Evolutionary conservation across 345 rosid species (phyloP).

Genomic region (Cardamine occulta): DNA sequence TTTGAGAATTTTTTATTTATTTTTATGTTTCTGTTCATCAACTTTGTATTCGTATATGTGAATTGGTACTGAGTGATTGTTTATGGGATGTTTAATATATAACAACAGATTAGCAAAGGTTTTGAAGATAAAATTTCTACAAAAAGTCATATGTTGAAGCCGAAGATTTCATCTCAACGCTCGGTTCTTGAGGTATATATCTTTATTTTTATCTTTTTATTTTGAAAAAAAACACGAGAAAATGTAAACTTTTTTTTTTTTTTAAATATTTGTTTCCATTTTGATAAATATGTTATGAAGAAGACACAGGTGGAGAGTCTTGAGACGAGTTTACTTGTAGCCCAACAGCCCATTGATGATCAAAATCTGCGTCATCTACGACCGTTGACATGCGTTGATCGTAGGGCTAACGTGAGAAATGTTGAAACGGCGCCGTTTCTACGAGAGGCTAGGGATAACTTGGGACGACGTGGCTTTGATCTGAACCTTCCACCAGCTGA

Average conservation of each 20-base stretch:
- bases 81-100: not conserved
- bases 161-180: not conserved
- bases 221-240: not conserved
- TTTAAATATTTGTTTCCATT: slow-evolving; percentile 12
- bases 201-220: not conserved
- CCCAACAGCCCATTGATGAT: slow-evolving; percentile 31
- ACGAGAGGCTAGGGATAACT: not conserved
- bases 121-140: slow-evolving; percentile 3
- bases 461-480: slow-evolving; percentile 26
- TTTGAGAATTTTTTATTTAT: not conserved
- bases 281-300: slow-evolving; percentile 11
- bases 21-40: not conserved
- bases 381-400: slow-evolving; percentile 31
- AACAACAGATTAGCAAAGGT: slow-evolving; percentile 2
- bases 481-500: slow-evolving; percentile 34
- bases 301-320: slow-evolving; percentile 28
- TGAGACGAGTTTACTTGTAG: slow-evolving; percentile 15
- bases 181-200: slow-evolving; percentile 18
- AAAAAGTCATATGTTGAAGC: not conserved
- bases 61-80: not conserved
- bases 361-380: slow-evolving; percentile 7
- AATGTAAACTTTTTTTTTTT: not conserved
- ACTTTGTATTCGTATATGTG: not conserved
- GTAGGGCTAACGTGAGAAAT: slow-evolving; percentile 1
- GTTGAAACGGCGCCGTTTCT: not conserved